These are phyloP conservation scores for Nakazawaea pomicola DNA, from an alignment of 805 yeast genomes.

Conservation along the genomic window DNA sequence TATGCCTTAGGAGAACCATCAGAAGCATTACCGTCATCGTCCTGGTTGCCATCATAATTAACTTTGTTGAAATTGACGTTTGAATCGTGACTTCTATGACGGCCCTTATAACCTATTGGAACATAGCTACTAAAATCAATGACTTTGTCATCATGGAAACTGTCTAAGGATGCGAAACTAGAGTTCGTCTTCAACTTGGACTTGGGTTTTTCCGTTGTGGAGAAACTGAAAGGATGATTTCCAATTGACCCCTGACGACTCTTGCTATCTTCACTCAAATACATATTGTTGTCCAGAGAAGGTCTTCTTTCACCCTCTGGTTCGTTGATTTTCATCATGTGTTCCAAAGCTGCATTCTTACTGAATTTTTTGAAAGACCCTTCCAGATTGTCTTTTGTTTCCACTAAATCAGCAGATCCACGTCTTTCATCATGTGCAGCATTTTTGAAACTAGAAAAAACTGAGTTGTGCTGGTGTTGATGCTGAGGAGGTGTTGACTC, in stretches of 20 bases:
- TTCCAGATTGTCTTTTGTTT: constrained; percentile 8
- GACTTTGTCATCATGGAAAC: constrained; percentile 39
- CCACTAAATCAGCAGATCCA: constrained; percentile 10
- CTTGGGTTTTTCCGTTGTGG: not conserved
- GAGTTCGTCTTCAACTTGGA: constrained; percentile 52
- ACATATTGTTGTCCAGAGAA: constrained; percentile 1
- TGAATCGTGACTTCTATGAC: constrained; percentile 25
- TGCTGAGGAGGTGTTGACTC: not conserved
- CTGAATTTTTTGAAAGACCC: constrained; percentile 7
- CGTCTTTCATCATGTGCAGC: constrained; percentile 8
- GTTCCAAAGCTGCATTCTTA: constrained; percentile 4
- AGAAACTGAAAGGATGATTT: not conserved
- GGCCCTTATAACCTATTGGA: constrained; percentile 37
- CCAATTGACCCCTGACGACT: constrained; percentile 3
- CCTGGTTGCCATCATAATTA: constrained; percentile 2
- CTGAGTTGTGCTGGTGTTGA: not conserved
- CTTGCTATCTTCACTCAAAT: not conserved
- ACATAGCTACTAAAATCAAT: constrained; percentile 24
- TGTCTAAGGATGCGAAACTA: constrained; percentile 74
- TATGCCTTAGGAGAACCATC: not conserved
- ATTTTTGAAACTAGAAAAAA: too few species aligned
- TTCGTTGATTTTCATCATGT: not conserved
- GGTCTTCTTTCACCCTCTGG: not conserved
- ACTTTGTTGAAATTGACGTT: not conserved
- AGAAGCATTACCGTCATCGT: not conserved